Percentiles rank a stretch among this genome's conserved stretches.
phyloP scores from a whole-genome alignment of 2,329 filamentous ascomycete species.

The Lecanicillium sp. region DNA sequence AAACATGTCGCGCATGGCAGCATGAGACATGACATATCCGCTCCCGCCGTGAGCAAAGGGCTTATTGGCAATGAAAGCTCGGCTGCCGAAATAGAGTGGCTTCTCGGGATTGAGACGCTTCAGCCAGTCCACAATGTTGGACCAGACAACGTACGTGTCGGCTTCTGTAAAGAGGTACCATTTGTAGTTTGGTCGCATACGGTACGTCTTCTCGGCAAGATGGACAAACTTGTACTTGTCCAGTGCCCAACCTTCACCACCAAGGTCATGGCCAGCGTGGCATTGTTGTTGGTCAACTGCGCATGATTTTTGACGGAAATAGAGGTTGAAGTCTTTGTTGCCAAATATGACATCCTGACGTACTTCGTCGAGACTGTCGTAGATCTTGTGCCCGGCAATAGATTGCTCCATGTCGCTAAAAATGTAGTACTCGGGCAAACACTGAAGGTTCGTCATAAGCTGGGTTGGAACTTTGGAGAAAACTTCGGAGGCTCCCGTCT shows the following conservation, averaged over 20 bases:
- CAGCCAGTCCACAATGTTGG: constrained; percentile 42
- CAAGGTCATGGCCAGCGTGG: constrained; percentile 20
- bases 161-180: constrained; percentile 55
- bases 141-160: constrained; percentile 49
- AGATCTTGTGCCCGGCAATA: constrained; percentile 34
- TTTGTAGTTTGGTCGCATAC: constrained; percentile 39
- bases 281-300: constrained; percentile 36
- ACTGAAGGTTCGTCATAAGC: constrained; percentile 42
- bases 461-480: constrained; percentile 45
- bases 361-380: constrained; percentile 38
- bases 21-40: constrained; percentile 44
- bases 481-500: constrained; percentile 48
- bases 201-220: constrained; percentile 46
- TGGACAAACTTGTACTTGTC: constrained; percentile 58
- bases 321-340: constrained; percentile 43
- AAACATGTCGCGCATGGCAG: constrained; percentile 39
- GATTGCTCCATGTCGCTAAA: constrained; percentile 49
- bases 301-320: constrained; percentile 36
- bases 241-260: constrained; percentile 38
- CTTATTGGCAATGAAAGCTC: constrained; percentile 31
- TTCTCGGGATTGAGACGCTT: constrained; percentile 31
- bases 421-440: constrained; percentile 41
- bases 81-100: constrained; percentile 41
- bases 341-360: constrained; percentile 31
- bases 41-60: constrained; percentile 49